Percentiles rank a stretch among this genome's conserved stretches.
phyloP scores from a whole-genome alignment of 2,329 filamentous ascomycete genomes.

The Cercospora sojina region DNA sequence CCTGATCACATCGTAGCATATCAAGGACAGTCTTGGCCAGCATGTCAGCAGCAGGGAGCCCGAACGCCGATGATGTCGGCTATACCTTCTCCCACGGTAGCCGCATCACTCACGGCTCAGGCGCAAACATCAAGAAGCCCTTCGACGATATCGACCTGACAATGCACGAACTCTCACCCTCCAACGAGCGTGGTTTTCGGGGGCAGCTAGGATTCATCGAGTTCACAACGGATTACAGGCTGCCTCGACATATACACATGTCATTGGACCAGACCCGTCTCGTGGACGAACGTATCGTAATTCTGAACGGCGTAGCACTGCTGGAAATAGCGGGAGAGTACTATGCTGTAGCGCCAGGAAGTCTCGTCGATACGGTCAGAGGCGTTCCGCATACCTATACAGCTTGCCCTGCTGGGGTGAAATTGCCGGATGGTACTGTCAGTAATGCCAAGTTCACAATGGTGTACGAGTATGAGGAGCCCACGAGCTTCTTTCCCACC shows the following conservation, averaged over 20 bases:
- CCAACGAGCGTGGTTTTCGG: conserved; percentile 24
- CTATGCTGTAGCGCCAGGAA: conserved; percentile 26
- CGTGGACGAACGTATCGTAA: conserved; percentile 28
- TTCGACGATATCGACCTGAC: conserved; percentile 24
- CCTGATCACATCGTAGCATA: neutral
- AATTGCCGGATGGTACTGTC: conserved; percentile 26
- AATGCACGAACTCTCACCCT: conserved; percentile 28
- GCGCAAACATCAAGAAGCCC: conserved; percentile 29
- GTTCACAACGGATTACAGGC: conserved; percentile 24
- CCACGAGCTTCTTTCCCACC: conserved; percentile 27
- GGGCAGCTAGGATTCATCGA: conserved; percentile 27
- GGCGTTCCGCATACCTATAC: conserved; percentile 30
- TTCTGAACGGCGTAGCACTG: conserved; percentile 25
- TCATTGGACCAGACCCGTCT: conserved; percentile 17
- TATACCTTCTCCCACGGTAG: conserved; percentile 22
- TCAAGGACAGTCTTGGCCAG: neutral
- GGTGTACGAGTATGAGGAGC: conserved; percentile 31
- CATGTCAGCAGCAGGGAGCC: neutral
- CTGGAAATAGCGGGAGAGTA: conserved; percentile 26
- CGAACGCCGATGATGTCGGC: neutral
- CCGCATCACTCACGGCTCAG: conserved; percentile 26
- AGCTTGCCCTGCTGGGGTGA: conserved; percentile 28
- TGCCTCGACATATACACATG: conserved; percentile 31
- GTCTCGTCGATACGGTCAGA: conserved; percentile 25
- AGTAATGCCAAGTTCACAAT: conserved; percentile 27